phyloP scores from a whole-genome alignment of 2,329 filamentous ascomycete genomes.

The Emergomyces pasteurianus region DNA sequence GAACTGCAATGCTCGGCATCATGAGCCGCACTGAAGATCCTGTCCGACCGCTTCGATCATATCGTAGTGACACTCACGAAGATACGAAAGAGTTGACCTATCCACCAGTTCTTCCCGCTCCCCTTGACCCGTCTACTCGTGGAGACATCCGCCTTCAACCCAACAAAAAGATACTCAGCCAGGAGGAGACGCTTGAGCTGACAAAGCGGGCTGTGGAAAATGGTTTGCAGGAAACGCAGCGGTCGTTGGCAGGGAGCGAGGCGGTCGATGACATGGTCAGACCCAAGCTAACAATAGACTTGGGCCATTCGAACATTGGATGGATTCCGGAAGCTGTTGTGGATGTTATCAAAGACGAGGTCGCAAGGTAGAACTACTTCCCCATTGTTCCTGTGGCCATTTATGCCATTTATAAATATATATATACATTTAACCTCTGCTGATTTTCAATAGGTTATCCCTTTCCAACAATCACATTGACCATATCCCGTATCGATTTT shows the following conservation, averaged over 20 bases:
- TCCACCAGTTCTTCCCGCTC: slow-evolving; percentile 16
- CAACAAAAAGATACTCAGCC: slow-evolving; percentile 22
- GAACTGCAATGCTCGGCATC: slow-evolving; percentile 19
- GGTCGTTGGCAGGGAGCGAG: slow-evolving; percentile 35
- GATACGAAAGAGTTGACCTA: slow-evolving; percentile 21
- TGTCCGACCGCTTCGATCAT: slow-evolving; percentile 21
- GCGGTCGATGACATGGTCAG: slow-evolving; percentile 35
- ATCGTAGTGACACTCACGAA: slow-evolving; percentile 22
- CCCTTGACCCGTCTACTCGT: slow-evolving; percentile 16
- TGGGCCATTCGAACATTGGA: slow-evolving; percentile 38
- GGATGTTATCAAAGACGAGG: slow-evolving; percentile 41
- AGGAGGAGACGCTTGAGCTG: slow-evolving; percentile 36
- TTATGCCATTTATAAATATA: not conserved
- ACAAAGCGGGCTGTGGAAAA: slow-evolving; percentile 35
- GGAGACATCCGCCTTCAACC: slow-evolving; percentile 20
- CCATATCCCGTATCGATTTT: slow-evolving; percentile 37
- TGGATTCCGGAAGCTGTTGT: slow-evolving; percentile 39
- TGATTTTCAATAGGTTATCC: slow-evolving; percentile 29
- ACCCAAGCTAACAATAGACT: slow-evolving; percentile 39
- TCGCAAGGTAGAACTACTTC: slow-evolving; percentile 33
- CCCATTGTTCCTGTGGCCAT: not conserved
- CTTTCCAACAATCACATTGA: slow-evolving; percentile 41
- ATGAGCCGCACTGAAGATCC: slow-evolving; percentile 30
- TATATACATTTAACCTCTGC: slow-evolving; percentile 2
- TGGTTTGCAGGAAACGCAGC: slow-evolving; percentile 36